Percentiles rank a stretch among this genome's conserved stretches.
phyloP scores from a whole-genome alignment of 768 basidiomycete species.

The Lactarius trivialis region DNA sequence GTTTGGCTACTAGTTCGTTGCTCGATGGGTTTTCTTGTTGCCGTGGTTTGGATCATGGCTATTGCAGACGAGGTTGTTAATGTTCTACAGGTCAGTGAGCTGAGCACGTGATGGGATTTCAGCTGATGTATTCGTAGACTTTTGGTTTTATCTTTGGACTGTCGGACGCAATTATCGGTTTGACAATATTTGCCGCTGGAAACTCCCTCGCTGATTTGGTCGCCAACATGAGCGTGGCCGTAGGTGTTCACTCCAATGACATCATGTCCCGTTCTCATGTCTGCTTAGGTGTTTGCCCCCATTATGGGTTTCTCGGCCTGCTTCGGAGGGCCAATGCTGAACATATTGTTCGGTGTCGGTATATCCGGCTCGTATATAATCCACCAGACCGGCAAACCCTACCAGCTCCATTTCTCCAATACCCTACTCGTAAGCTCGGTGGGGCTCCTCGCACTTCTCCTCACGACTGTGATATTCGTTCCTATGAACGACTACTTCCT shows the following conservation, averaged over 20 bases:
- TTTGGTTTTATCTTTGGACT: constrained; percentile 92
- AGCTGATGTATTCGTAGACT: constrained; percentile 43
- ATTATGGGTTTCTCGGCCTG: constrained; percentile 96
- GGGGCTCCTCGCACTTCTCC: constrained; percentile 72
- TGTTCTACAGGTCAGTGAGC: constrained; percentile 61
- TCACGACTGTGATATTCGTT: constrained; percentile 73
- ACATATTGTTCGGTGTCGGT: constrained; percentile 86
- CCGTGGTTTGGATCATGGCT: constrained; percentile 97
- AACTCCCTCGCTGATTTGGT: constrained; percentile 96
- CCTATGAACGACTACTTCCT: constrained; percentile 81
- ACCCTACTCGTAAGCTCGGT: constrained; percentile 80
- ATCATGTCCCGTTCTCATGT: background rate
- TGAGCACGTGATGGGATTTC: background rate
- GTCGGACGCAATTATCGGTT: constrained; percentile 93
- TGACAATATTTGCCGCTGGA: constrained; percentile 95
- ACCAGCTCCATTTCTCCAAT: constrained; percentile 67
- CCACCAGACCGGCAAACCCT: constrained; percentile 52
- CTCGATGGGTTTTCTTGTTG: constrained; percentile 84
- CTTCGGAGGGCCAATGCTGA: constrained; percentile 90
- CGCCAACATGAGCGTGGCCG: constrained; percentile 93
- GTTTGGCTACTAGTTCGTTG: constrained; percentile 65
- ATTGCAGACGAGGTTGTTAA: constrained; percentile 95
- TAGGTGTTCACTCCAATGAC: constrained; percentile 30
- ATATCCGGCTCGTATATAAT: constrained; percentile 87
- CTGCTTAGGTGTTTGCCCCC: constrained; percentile 65